Percentiles rank a stretch among this genome's conserved stretches.
phyloP scores from a whole-genome alignment of 495 filamentous ascomycete species.

The Penicillium pulvis region DNA sequence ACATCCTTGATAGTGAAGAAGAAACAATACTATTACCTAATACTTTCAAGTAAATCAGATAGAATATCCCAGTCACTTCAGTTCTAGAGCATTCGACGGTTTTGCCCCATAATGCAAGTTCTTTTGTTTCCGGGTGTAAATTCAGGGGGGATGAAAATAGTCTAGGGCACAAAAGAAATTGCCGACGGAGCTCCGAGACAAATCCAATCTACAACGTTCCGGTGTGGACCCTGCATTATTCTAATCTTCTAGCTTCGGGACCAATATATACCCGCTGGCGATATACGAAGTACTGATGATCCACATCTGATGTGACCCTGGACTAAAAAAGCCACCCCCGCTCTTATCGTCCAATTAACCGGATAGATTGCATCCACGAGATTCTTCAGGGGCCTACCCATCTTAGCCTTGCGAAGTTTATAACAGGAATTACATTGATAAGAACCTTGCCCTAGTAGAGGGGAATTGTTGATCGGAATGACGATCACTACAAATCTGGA shows the following conservation, averaged over 20 bases:
- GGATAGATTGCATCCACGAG: not conserved
- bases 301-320: constrained; percentile 9
- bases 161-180: not conserved
- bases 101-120: not conserved
- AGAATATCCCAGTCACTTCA: too few species aligned
- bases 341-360: constrained; percentile 2
- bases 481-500: not conserved
- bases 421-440: not conserved
- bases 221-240: constrained; percentile 1
- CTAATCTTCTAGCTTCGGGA: not conserved
- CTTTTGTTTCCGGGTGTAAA: not conserved
- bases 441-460: not conserved
- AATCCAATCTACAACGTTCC: not conserved
- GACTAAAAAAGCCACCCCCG: constrained; percentile 6
- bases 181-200: constrained; percentile 5
- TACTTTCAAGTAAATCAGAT: too few species aligned
- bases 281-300: not conserved
- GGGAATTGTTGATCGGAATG: not conserved
- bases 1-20: not conserved
- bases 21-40: too few species aligned
- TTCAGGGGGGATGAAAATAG: not conserved
- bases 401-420: not conserved
- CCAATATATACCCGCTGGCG: not conserved
- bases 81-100: not conserved
- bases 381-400: not conserved